Conservation (phyloP, 2,329 filamentous ascomycete genomes). For the Colletotrichum sp. region DNA sequence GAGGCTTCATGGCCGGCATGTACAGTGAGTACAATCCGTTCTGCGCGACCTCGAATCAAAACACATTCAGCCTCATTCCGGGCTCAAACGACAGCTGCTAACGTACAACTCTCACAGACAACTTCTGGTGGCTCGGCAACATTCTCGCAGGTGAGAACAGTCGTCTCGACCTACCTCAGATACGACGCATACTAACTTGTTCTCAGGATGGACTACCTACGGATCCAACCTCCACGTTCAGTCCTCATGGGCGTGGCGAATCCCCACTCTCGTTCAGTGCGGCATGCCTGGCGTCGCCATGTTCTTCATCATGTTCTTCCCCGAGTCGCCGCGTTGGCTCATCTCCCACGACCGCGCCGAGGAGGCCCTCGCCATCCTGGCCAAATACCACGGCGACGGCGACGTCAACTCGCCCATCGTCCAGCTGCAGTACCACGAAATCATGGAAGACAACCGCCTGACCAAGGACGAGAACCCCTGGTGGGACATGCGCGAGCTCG, state of each 20-base stretch:
- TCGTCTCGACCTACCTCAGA: background rate
- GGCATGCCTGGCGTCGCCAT: constrained; percentile 46
- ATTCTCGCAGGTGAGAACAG: constrained; percentile 46
- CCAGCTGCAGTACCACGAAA: constrained; percentile 60
- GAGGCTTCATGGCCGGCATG: constrained; percentile 58
- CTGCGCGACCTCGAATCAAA: background rate
- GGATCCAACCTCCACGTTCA: constrained; percentile 31
- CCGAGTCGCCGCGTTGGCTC: constrained; percentile 75
- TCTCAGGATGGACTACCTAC: constrained; percentile 53
- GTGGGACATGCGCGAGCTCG: constrained; percentile 63
- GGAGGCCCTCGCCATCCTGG: constrained; percentile 58
- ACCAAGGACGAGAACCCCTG: constrained; percentile 59
- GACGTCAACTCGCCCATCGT: constrained; percentile 55
- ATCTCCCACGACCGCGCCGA: constrained; percentile 64
- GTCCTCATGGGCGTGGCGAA: constrained; percentile 57
- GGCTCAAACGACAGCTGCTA: background rate
- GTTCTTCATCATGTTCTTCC: constrained; percentile 69
- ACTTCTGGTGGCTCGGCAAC: constrained; percentile 53
- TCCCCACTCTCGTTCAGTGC: constrained; percentile 60
- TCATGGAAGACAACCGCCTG: constrained; percentile 52
- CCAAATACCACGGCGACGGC: constrained; percentile 65
- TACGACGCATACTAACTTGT: background rate
- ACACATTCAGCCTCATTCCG: background rate
- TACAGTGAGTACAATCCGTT: constrained; percentile 43
- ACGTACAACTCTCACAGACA: constrained; percentile 32